Conservation (phyloP, 768 basidiomycete species). For the Hygrocybe coccinea region DNA sequence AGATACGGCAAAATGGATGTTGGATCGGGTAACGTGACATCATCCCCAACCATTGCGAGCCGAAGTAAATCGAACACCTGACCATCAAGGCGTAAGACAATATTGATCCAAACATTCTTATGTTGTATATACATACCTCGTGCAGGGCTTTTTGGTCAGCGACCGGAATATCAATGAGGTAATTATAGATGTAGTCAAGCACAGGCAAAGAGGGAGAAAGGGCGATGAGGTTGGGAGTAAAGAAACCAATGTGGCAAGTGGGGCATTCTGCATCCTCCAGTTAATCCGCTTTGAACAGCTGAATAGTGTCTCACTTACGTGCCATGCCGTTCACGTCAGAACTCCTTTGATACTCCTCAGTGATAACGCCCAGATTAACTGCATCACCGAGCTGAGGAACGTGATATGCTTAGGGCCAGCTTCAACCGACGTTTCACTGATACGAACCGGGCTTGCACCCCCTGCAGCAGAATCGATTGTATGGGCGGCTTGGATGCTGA, state of each 20-base stretch:
- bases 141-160: conserved; percentile 7
- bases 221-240: conserved; percentile 11
- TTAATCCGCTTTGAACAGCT: too few species aligned
- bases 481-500: conserved; percentile 8
- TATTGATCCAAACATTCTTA: background rate
- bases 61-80: conserved; percentile 8
- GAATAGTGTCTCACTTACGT: conserved; percentile 5
- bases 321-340: conserved; percentile 6
- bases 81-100: background rate
- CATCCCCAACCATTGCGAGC: background rate
- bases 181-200: conserved; percentile 7
- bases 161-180: conserved; percentile 1
- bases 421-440: background rate
- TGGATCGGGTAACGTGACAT: background rate
- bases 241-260: conserved; percentile 7
- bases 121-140: conserved; percentile 2
- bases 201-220: conserved; percentile 11
- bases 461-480: conserved; percentile 9
- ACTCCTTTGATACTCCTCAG: conserved; percentile 7
- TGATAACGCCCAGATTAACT: conserved; percentile 7
- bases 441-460: conserved; percentile 9
- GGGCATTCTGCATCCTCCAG: conserved; percentile 11
- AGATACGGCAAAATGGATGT: conserved; percentile 10
- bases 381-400: background rate
- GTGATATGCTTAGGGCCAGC: background rate